Base-by-base conservation (phyloP, 2,329 filamentous ascomycete species). In the Scedosporium minutisporum region DNA sequence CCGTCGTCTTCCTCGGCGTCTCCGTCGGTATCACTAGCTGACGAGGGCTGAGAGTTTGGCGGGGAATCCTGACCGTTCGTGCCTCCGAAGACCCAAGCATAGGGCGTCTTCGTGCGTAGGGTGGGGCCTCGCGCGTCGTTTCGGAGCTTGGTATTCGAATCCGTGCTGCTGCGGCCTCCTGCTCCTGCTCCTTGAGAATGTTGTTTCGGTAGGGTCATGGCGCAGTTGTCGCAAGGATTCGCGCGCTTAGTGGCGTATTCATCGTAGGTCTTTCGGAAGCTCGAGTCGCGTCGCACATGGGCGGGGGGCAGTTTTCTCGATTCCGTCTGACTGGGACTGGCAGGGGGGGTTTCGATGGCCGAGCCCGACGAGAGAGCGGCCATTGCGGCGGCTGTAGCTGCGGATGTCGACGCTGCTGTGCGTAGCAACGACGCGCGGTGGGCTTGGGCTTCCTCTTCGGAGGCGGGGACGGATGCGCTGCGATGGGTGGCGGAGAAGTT, bases 181-280 rank as follows among this genome's bases (percentile, higher is more conserved):
- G 10, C 33, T 38, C 29, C 27, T 29, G 27, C 60, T 61, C 64
- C 57, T 65, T 67, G 53, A 60, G 66, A 63, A 25, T 74, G 70
- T 62, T 78, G 77, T 67, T 78, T 78, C 0, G 86, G 86, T 6
- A 89, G 73, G 0, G 85, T 88, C 68, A 89, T 80, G 63, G 86
- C 85, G 70, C 86, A 89, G 71, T 88, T 89, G 65, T 87, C 83
- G 70, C 86, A 89, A 23, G 86, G 85, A 6, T 81, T 83, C 61
- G 85, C 83, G 63, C 82, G 81, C 71, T 82, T 84, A 53, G 82
- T 86, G 27, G 85, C 84, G n/a, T 82, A 82, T 65, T 87, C 84
- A 67, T 87, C 84, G 66, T 87, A 87, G 0, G 85, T 87, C 68
- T 81, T 80, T 63, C 79, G 78, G 67, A 87, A 87, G 69, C 80